Percentiles rank a stretch among this genome's conserved stretches.
Evolutionary conservation across 352 stramenopile genomes (phyloP).

Genomic region (Phytophthora ohioensis): DNA sequence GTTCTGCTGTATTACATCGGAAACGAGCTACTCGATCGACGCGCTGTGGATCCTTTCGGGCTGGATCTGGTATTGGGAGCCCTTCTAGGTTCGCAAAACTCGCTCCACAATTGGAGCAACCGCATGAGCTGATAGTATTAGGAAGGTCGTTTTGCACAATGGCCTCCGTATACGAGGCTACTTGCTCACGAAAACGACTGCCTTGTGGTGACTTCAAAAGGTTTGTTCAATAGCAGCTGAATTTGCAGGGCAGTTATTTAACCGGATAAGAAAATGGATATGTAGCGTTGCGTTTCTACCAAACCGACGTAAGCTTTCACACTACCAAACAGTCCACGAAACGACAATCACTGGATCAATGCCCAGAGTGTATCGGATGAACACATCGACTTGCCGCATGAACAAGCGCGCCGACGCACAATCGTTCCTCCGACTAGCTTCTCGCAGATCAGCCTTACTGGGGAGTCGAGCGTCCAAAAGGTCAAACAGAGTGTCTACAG

Average conservation of each 20-base stretch:
- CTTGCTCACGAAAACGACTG: neutral
- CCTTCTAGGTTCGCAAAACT: neutral
- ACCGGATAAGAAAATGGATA: conserved; percentile 21
- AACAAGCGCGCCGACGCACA: conserved; percentile 13
- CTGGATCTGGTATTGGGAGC: neutral
- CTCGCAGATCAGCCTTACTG: conserved; percentile 9
- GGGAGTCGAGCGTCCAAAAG: conserved; percentile 1
- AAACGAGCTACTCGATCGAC: neutral
- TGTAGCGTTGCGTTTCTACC: conserved; percentile 18
- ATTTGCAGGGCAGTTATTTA: neutral
- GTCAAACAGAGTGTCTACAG: conserved; percentile 11
- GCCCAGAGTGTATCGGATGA: conserved; percentile 5
- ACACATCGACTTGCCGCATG: conserved; percentile 17
- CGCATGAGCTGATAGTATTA: neutral
- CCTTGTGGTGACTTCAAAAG: neutral
- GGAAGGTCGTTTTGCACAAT: neutral
- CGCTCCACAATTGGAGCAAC: neutral
- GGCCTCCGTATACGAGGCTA: neutral
- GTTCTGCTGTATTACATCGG: neutral
- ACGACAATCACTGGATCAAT: conserved; percentile 2
- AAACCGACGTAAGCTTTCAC: conserved; percentile 16
- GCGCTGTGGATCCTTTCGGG: neutral
- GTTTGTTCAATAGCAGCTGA: neutral
- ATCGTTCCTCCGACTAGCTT: conserved; percentile 9
- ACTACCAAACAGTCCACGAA: conserved; percentile 5